Conservation (phyloP, 371 early-diverging fungal species). For the Globomyces sp. region DNA sequence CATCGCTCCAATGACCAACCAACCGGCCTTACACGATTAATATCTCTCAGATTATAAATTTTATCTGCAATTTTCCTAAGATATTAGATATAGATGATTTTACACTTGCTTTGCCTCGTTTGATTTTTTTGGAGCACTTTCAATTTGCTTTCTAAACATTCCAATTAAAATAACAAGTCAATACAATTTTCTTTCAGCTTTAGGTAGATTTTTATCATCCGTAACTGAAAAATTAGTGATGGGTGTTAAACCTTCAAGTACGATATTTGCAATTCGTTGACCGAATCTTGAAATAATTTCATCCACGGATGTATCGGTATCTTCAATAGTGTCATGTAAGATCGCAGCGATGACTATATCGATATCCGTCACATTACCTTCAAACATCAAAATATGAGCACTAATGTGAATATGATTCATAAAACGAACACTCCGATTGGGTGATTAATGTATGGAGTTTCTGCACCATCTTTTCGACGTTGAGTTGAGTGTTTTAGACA, state of each 20-base stretch:
- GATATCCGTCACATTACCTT: slow-evolving; percentile 46
- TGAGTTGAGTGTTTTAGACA: slow-evolving; percentile 49
- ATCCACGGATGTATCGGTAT: slow-evolving; percentile 54
- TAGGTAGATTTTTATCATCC: slow-evolving; percentile 42
- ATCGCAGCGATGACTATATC: slow-evolving; percentile 48
- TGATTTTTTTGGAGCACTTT: no score
- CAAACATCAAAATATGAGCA: slow-evolving; percentile 34
- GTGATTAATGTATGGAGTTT: slow-evolving; percentile 61
- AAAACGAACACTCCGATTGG: slow-evolving; percentile 50
- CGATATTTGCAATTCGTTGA: slow-evolving; percentile 38
- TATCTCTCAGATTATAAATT: slow-evolving; percentile 52
- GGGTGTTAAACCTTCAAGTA: slow-evolving; percentile 30
- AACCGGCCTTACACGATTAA: slow-evolving; percentile 34
- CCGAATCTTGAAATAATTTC: slow-evolving; percentile 51
- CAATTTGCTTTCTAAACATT: no score
- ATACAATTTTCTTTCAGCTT: no score
- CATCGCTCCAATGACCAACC: slow-evolving; percentile 49
- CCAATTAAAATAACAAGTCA: no score
- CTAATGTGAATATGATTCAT: slow-evolving; percentile 11
- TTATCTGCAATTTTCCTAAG: slow-evolving; percentile 60
- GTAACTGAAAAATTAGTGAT: slow-evolving; percentile 24
- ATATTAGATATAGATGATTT: slow-evolving; percentile 44
- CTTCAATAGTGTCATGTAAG: slow-evolving; percentile 62
- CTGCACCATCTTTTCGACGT: slow-evolving; percentile 42
- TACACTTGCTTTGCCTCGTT: slow-evolving; percentile 37